These are phyloP conservation scores for Lagenaria siceraria DNA, from an alignment of 306 rosid genomes.

Conservation along the genomic window DNA sequence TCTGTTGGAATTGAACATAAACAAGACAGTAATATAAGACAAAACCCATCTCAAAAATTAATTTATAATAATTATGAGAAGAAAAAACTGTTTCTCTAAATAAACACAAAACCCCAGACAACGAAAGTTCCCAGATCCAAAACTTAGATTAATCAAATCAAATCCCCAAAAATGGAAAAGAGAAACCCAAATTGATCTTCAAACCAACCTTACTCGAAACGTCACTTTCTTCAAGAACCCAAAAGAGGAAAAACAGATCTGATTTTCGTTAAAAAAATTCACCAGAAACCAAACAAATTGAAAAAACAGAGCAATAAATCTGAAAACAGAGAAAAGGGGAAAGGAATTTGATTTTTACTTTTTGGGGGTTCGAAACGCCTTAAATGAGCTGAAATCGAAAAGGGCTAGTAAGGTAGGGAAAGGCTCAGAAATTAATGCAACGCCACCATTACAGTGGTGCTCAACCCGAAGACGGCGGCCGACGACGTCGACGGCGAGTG, in stretches of 20 bases:
- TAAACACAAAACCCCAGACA: slow-evolving; percentile 37
- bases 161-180: neutral
- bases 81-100: neutral
- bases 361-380: neutral
- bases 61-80: neutral
- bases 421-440: slow-evolving; percentile 25
- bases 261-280: neutral
- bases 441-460: slow-evolving; percentile 45
- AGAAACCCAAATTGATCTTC: neutral
- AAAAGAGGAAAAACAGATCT: neutral
- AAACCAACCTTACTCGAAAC: neutral
- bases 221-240: neutral
- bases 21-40: slow-evolving; percentile 40
- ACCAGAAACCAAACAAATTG: neutral
- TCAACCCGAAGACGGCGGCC: slow-evolving; percentile 51
- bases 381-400: neutral
- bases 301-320: neutral
- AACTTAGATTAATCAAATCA: neutral
- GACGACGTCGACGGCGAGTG: slow-evolving; percentile 19
- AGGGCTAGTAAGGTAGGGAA: neutral
- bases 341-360: neutral
- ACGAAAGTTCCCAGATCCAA: slow-evolving; percentile 36
- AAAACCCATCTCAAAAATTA: neutral
- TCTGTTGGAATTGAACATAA: slow-evolving; percentile 31
- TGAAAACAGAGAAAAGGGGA: neutral